phyloP scores from a whole-genome alignment of 2,329 filamentous ascomycete species.

The Metarhizium album region DNA sequence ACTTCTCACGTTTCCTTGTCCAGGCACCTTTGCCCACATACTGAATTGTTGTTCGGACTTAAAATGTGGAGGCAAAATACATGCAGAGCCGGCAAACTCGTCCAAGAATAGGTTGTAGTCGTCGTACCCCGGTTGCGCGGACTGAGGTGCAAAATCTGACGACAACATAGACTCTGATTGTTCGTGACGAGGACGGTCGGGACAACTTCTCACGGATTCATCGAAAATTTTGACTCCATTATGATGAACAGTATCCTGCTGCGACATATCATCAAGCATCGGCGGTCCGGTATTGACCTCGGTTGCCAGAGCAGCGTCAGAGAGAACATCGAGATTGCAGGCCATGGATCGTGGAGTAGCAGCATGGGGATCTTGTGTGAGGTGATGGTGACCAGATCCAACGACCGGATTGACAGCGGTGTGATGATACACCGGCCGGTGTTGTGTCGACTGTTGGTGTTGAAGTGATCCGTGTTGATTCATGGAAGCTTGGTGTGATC shows the following conservation, averaged over 20 bases:
- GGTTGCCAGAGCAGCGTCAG: conserved; percentile 48
- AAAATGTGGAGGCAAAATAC: conserved; percentile 44
- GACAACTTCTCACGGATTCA: conserved; percentile 34
- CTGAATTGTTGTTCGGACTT: conserved; percentile 42
- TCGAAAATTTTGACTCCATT: conserved; percentile 37
- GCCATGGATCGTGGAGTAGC: conserved; percentile 31
- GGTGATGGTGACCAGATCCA: conserved; percentile 24
- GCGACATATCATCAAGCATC: conserved; percentile 35
- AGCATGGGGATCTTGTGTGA: conserved; percentile 36
- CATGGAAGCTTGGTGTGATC: conserved; percentile 20
- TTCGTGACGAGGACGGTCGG: conserved; percentile 38
- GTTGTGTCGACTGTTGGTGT: conserved; percentile 11
- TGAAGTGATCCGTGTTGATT: conserved; percentile 7
- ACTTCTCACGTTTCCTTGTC: conserved; percentile 26
- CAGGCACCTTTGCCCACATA: conserved; percentile 37
- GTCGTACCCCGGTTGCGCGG: conserved; percentile 31
- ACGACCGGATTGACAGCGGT: conserved; percentile 25
- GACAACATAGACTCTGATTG: conserved; percentile 26
- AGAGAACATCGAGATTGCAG: conserved; percentile 48
- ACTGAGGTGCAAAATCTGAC: conserved; percentile 23
- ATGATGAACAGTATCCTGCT: conserved; percentile 27
- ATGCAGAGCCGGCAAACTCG: conserved; percentile 42
- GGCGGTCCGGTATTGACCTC: conserved; percentile 42
- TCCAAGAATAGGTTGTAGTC: conserved; percentile 51
- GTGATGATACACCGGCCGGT: conserved; percentile 27